phyloP scores from a whole-genome alignment of 1,284 basidiomycete genomes.

The Uromyces viciae-fabae region DNA sequence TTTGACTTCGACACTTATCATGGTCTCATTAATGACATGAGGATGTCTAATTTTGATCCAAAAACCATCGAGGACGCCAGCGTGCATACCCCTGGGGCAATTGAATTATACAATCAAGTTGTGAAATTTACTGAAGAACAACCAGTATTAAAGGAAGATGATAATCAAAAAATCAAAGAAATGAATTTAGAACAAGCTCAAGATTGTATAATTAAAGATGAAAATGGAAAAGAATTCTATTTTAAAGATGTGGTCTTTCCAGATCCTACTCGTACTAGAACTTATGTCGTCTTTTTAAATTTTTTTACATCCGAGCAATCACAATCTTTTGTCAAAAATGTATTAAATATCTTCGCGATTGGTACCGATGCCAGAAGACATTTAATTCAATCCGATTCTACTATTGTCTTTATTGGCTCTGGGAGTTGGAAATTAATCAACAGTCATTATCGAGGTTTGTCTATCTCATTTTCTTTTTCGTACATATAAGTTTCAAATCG shows the following conservation, averaged over 20 bases:
- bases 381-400: not conserved
- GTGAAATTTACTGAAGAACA: too few species aligned
- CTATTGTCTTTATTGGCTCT: conserved; percentile 18
- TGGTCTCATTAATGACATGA: not conserved
- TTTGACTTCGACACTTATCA: conserved; percentile 1
- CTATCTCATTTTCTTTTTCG: not conserved
- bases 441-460: conserved; percentile 19
- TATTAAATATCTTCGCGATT: not conserved
- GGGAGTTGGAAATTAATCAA: conserved; percentile 33
- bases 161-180: too few species aligned
- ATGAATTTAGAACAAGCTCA: conserved; percentile 11
- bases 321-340: conserved; percentile 8
- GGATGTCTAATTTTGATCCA: not conserved
- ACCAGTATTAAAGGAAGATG: too few species aligned
- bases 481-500: not conserved
- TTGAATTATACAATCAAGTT: too few species aligned
- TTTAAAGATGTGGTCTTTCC: conserved; percentile 32
- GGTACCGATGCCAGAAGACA: not conserved
- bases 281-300: conserved; percentile 14
- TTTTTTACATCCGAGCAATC: conserved; percentile 37
- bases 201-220: conserved; percentile 4
- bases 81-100: not conserved
- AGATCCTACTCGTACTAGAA: not conserved
- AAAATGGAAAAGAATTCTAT: not conserved
- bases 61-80: not conserved